Evolutionary conservation across 352 stramenopile genomes (phyloP).

Genomic region (Phytopythium cucurbitacearum): DNA sequence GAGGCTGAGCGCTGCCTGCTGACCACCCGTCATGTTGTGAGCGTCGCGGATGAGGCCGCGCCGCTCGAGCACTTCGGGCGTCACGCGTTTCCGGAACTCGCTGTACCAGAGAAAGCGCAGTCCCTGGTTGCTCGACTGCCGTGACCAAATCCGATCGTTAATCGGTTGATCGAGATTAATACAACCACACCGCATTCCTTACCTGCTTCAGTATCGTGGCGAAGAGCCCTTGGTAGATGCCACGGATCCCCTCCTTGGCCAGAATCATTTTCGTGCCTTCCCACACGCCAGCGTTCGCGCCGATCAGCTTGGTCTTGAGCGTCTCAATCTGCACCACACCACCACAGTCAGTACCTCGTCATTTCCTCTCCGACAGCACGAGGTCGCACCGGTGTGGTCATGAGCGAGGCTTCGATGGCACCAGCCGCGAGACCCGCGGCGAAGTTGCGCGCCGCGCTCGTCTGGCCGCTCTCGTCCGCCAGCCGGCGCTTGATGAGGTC

Average conservation of each 20-base stretch:
- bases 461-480: conserved; percentile 86
- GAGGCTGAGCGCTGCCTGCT: conserved; percentile 85
- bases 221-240: conserved; percentile 92
- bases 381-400: conserved; percentile 86
- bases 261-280: conserved; percentile 91
- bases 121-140: conserved; percentile 91
- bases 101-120: conserved; percentile 97
- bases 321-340: conserved; percentile 81
- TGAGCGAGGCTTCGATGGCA: conserved; percentile 88
- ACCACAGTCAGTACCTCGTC: neutral
- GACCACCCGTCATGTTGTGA: conserved; percentile 60
- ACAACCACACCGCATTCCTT: conserved; percentile 5
- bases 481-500: conserved; percentile 85
- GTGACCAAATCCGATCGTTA: neutral
- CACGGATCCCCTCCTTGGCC: conserved; percentile 85
- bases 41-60: conserved; percentile 56
- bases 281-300: conserved; percentile 92
- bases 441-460: conserved; percentile 90
- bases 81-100: conserved; percentile 89
- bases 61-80: conserved; percentile 45
- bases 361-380: neutral
- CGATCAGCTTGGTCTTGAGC: conserved; percentile 97
- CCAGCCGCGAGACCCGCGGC: conserved; percentile 91
- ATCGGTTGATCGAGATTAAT: neutral
- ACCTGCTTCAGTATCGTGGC: conserved; percentile 95